These are phyloP conservation scores for Silene latifolia DNA, from an alignment of 148 eudicot genomes.

Conservation along the genomic window DNA sequence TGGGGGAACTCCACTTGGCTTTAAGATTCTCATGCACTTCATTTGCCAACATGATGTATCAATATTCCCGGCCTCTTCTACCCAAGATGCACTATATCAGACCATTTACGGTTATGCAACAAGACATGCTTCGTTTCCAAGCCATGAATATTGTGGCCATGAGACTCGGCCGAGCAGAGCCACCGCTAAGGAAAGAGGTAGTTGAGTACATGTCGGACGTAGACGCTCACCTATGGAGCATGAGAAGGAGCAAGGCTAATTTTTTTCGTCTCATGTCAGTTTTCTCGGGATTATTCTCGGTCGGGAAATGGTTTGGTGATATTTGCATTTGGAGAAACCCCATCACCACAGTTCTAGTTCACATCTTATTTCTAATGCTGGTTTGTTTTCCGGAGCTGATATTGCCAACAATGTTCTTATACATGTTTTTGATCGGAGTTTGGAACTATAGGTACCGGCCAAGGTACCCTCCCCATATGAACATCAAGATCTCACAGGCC, in stretches of 20 bases:
- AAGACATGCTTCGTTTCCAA: conserved; percentile 91
- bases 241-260: conserved; percentile 94
- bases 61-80: conserved; percentile 68
- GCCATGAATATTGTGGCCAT: conserved; percentile 85
- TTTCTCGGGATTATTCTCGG: conserved; percentile 74
- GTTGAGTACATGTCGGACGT: conserved; percentile 96
- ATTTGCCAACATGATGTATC: conserved; percentile 80
- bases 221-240: conserved; percentile 95
- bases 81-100: conserved; percentile 95
- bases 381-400: conserved; percentile 91
- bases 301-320: conserved; percentile 78
- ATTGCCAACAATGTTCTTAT: conserved; percentile 75
- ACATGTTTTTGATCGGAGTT: conserved; percentile 89
- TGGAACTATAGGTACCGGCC: conserved; percentile 94
- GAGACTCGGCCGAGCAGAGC: conserved; percentile 86
- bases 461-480: conserved; percentile 96
- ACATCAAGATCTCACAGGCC: conserved; percentile 84
- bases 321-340: conserved; percentile 93
- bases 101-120: conserved; percentile 79
- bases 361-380: conserved; percentile 73
- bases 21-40: conserved; percentile 83
- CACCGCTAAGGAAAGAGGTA: conserved; percentile 81
- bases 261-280: conserved; percentile 82
- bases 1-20: conserved; percentile 93
- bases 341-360: conserved; percentile 81